Evolutionary conservation across 148 eudicot species (phyloP).

Genomic region (Rhododendron ferrugineum): DNA sequence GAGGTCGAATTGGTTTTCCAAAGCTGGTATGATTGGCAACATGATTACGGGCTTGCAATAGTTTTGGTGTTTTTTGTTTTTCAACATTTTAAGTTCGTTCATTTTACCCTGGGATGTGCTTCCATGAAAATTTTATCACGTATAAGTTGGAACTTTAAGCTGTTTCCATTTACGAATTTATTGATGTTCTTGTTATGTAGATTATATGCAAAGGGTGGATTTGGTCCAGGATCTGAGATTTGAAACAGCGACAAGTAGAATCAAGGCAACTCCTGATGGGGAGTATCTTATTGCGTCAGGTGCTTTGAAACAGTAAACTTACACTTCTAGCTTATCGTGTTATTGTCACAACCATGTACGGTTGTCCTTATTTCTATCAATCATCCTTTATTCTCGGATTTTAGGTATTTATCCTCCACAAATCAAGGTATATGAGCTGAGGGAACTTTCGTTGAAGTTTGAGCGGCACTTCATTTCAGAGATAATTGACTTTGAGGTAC

Average conservation of each 20-base stretch:
- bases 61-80: neutral
- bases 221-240: constrained; percentile 80
- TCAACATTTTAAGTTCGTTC: neutral
- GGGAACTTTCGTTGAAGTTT: constrained; percentile 84
- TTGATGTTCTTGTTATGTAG: constrained; percentile 27
- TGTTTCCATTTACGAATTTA: neutral
- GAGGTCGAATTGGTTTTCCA: neutral
- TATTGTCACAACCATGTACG: neutral
- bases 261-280: constrained; percentile 93
- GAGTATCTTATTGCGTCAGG: constrained; percentile 94
- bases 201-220: constrained; percentile 72
- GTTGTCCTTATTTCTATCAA: neutral
- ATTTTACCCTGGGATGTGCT: neutral
- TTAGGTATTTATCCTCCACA: constrained; percentile 96
- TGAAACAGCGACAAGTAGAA: constrained; percentile 80
- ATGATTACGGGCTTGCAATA: neutral
- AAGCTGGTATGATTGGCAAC: neutral
- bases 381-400: constrained; percentile 7
- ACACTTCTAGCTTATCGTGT: neutral
- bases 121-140: neutral
- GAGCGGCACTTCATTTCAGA: constrained; percentile 86
- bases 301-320: constrained; percentile 11
- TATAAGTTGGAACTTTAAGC: neutral
- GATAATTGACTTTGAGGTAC: constrained; percentile 82
- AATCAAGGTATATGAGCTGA: constrained; percentile 85